These are phyloP conservation scores for Hanseniaspora occidentalis DNA, from an alignment of 805 yeast genomes.

Conservation along the genomic window DNA sequence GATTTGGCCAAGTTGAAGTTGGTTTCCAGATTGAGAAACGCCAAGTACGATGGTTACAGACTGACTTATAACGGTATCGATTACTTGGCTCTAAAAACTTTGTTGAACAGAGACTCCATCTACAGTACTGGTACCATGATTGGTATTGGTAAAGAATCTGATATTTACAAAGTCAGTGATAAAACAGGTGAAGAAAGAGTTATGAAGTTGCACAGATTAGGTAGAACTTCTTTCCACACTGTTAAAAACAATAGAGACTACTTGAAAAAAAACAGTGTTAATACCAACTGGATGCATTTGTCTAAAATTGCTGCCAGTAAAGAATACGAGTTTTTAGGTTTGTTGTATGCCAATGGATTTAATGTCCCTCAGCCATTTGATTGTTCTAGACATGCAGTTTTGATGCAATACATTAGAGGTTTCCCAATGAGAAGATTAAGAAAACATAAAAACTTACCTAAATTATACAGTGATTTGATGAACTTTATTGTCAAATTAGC, in stretches of 20 bases:
- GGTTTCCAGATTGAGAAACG: constrained; percentile 69
- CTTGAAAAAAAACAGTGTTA: constrained; percentile 47
- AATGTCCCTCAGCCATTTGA: constrained; percentile 83
- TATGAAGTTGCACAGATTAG: constrained; percentile 82
- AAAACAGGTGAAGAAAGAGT: constrained; percentile 54
- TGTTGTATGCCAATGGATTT: constrained; percentile 63
- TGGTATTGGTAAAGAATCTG: constrained; percentile 97
- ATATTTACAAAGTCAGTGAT: constrained; percentile 75
- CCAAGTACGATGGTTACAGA: constrained; percentile 90
- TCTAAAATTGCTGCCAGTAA: constrained; percentile 85
- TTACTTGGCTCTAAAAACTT: constrained; percentile 76
- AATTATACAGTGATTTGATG: constrained; percentile 79
- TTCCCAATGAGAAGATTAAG: constrained; percentile 75
- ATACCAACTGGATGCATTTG: constrained; percentile 85
- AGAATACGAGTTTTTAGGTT: constrained; percentile 80
- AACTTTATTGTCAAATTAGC: constrained; percentile 72
- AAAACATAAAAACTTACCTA: constrained; percentile 54
- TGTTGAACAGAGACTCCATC: constrained; percentile 61
- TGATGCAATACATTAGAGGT: constrained; percentile 90
- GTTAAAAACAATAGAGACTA: constrained; percentile 93
- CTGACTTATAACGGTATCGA: constrained; percentile 85
- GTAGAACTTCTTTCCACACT: constrained; percentile 84
- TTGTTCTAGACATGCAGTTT: constrained; percentile 78
- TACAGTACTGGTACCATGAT: constrained; percentile 75
- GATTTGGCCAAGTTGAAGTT: constrained; percentile 81